These are phyloP conservation scores for Sporothrix pseudoabietina DNA, from an alignment of 2,329 filamentous ascomycete species.

Conservation along the genomic window DNA sequence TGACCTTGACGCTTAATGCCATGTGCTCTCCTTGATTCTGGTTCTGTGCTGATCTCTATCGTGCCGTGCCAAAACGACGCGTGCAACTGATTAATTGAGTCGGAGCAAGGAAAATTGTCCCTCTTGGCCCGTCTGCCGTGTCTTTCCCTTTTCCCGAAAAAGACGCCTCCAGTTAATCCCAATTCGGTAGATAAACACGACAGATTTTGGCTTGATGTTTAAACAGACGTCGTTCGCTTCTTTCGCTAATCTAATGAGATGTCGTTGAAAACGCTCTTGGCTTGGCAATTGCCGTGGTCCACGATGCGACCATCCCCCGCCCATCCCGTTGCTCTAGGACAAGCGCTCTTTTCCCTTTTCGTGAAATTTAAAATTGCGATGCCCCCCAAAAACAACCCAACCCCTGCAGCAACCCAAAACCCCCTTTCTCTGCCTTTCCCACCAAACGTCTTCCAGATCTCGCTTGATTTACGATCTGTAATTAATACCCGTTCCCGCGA, in stretches of 20 bases:
- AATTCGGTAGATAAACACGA: not conserved
- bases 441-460: conserved; percentile 12
- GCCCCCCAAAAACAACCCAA: not conserved
- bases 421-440: not conserved
- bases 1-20: not conserved
- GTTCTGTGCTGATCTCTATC: conserved; percentile 1
- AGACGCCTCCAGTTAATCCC: not conserved
- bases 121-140: conserved; percentile 1
- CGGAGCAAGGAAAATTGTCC: not conserved
- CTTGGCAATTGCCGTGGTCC: not conserved
- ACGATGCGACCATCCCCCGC: conserved; percentile 20
- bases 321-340: conserved; percentile 3
- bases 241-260: not conserved
- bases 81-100: not conserved
- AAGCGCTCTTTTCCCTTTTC: conserved; percentile 18
- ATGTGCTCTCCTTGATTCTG: not conserved
- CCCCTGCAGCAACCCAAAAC: not conserved
- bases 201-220: not conserved
- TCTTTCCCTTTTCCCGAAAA: not conserved
- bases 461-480: conserved; percentile 18
- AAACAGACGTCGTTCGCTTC: not conserved
- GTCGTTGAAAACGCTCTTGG: conserved; percentile 3
- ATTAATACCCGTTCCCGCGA: conserved; percentile 20
- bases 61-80: not conserved
- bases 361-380: conserved; percentile 27